Percentiles rank a stretch among this genome's conserved stretches.
Evolutionary conservation across 1,139 yeast species (phyloP).

Genomic region (Kurtzmaniella quercitrusa): DNA sequence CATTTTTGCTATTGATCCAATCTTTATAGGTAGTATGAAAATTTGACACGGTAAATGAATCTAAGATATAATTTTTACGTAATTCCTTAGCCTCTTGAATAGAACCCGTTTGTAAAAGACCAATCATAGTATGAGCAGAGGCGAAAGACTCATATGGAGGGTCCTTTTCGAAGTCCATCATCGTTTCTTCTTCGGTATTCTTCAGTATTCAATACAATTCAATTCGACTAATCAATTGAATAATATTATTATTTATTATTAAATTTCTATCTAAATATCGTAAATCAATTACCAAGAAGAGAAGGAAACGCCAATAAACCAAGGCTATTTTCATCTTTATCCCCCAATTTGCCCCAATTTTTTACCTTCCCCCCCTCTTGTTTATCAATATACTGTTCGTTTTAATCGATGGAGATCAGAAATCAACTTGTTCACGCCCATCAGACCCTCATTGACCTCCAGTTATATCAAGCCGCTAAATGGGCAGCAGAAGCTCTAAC

Average conservation of each 20-base stretch:
- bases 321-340: too few species aligned
- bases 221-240: background rate
- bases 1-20: constrained; percentile 23
- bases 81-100: constrained; percentile 6
- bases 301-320: background rate
- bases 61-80: constrained; percentile 26
- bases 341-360: too few species aligned
- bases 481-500: constrained; percentile 81
- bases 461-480: constrained; percentile 66
- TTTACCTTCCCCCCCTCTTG: background rate
- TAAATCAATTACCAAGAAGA: too few species aligned
- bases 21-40: constrained; percentile 28
- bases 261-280: too few species aligned
- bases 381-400: too few species aligned
- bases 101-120: constrained; percentile 1
- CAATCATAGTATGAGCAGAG: constrained; percentile 9
- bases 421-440: constrained; percentile 23
- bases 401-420: constrained; percentile 14
- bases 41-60: constrained; percentile 30
- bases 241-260: background rate
- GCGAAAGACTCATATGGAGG: constrained; percentile 5
- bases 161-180: background rate
- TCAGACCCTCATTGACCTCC: constrained; percentile 32
- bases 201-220: background rate
- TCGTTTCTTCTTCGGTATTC: too few species aligned